Conservation (phyloP, 2,329 filamentous ascomycete genomes). For the Ophiocordyceps australis region DNA sequence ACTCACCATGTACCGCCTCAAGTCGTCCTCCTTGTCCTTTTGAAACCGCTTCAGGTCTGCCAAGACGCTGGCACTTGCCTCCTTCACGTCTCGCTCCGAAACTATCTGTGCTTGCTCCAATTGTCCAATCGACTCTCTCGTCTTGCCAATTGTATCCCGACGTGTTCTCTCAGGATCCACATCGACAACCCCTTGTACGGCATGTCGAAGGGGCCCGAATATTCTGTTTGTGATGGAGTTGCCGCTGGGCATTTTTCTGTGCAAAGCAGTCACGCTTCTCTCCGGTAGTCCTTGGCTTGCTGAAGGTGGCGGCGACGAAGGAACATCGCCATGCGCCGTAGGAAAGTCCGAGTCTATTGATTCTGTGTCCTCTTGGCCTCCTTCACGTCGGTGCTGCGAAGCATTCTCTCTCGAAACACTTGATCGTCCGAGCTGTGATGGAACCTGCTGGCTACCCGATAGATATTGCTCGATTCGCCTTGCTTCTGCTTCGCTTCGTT, state of each 20-base stretch:
- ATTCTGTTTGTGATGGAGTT: constrained; percentile 87
- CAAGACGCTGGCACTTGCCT: constrained; percentile 76
- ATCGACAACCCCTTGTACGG: constrained; percentile 89
- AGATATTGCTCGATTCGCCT: constrained; percentile 89
- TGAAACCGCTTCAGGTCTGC: constrained; percentile 89
- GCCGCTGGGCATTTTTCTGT: constrained; percentile 71
- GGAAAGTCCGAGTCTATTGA: constrained; percentile 96
- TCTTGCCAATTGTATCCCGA: constrained; percentile 89
- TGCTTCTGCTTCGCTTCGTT: constrained; percentile 83
- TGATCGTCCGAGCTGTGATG: constrained; percentile 47
- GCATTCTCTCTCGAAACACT: constrained; percentile 33
- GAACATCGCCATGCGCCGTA: constrained; percentile 62
- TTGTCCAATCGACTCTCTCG: constrained; percentile 67
- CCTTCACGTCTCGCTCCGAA: constrained; percentile 79
- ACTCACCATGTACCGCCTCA: constrained; percentile 88
- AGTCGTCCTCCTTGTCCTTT: constrained; percentile 83
- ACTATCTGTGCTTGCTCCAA: constrained; percentile 82
- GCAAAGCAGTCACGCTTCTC: constrained; percentile 26
- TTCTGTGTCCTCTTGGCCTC: constrained; percentile 56
- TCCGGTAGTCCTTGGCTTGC: constrained; percentile 54
- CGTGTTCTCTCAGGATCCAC: constrained; percentile 87
- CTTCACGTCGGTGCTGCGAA: constrained; percentile 32
- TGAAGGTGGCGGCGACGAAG: constrained; percentile 44
- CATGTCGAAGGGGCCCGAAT: constrained; percentile 87
- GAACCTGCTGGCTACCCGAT: constrained; percentile 47